Conservation (phyloP, 2,329 filamentous ascomycete species). For the Lecanicillium sp. region DNA sequence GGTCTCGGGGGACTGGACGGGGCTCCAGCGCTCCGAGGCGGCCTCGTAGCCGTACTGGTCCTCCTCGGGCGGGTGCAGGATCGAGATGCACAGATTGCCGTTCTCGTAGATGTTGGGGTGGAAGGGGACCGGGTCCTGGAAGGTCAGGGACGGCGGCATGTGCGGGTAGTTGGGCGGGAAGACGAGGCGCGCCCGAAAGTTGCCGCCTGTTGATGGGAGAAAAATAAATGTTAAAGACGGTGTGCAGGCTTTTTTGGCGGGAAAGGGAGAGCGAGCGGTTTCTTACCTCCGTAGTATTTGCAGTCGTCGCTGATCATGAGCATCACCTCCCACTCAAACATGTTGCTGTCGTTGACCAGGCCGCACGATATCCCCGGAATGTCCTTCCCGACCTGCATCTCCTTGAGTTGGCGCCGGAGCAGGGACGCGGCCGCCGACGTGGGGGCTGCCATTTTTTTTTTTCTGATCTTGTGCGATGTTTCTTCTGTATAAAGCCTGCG, state of each 20-base stretch:
- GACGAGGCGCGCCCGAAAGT: constrained; percentile 77
- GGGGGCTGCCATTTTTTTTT: constrained; percentile 33
- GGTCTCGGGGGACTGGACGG: constrained; percentile 91
- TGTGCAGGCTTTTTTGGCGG: neutral
- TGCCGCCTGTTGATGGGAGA: constrained; percentile 57
- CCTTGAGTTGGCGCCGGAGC: constrained; percentile 79
- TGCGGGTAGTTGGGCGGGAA: constrained; percentile 86
- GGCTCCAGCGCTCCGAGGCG: constrained; percentile 85
- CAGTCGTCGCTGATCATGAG: constrained; percentile 95
- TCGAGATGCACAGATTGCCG: constrained; percentile 92
- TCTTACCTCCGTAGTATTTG: constrained; percentile 83
- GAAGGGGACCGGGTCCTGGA: constrained; percentile 76
- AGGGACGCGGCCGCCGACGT: constrained; percentile 61
- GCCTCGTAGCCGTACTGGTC: constrained; percentile 92
- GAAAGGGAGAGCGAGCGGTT: neutral
- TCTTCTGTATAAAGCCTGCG: no score
- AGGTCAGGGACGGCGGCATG: constrained; percentile 81
- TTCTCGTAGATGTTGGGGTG: constrained; percentile 90
- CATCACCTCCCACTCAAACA: constrained; percentile 99
- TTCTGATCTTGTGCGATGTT: no score
- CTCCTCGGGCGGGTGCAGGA: constrained; percentile 90
- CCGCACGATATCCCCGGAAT: constrained; percentile 93
- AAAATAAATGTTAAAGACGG: neutral
- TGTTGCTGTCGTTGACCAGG: constrained; percentile 73
- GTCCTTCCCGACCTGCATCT: constrained; percentile 88